A percentile compares a stretch with the other conserved stretches of the same genome.
phyloP scores from a whole-genome alignment of 1,139 yeast genomes.

The Scheffersomyces lignicola region DNA sequence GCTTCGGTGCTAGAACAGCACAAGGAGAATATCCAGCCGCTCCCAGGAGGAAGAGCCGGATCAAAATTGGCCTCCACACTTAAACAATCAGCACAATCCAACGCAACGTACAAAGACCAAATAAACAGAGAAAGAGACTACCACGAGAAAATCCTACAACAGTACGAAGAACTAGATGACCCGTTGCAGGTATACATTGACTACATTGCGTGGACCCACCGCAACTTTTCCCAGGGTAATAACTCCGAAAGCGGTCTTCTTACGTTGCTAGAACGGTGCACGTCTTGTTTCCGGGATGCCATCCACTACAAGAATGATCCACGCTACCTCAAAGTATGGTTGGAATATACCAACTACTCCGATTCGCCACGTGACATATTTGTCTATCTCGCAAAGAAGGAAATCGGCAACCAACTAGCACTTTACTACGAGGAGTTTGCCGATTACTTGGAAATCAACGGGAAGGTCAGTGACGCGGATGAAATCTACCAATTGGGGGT shows the following conservation, averaged over 20 bases:
- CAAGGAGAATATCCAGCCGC: constrained; percentile 79
- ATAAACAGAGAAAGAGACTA: constrained; percentile 36
- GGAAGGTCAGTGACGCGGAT: constrained; percentile 58
- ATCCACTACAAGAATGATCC: constrained; percentile 76
- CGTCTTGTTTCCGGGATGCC: constrained; percentile 66
- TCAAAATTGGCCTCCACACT: constrained; percentile 52
- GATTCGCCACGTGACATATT: constrained; percentile 76
- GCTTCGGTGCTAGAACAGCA: constrained; percentile 62
- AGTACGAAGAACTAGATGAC: constrained; percentile 69
- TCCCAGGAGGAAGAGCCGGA: constrained; percentile 71
- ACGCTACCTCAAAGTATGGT: constrained; percentile 78
- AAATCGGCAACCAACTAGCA: constrained; percentile 69
- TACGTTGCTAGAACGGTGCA: constrained; percentile 67
- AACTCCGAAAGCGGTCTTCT: constrained; percentile 68
- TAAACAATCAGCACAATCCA: constrained; percentile 15
- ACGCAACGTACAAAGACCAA: constrained; percentile 20
- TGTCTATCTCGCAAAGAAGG: constrained; percentile 68
- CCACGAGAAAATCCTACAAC: constrained; percentile 45
- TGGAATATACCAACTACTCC: constrained; percentile 66
- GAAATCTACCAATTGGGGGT: constrained; percentile 67
- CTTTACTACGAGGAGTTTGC: constrained; percentile 84
- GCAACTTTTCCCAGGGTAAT: constrained; percentile 67
- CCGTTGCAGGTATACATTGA: constrained; percentile 74
- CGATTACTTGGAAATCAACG: constrained; percentile 54
- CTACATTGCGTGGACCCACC: constrained; percentile 72